phyloP scores from a whole-genome alignment of 2,329 filamentous ascomycete species.

The Berkeleyomyces basicola region DNA sequence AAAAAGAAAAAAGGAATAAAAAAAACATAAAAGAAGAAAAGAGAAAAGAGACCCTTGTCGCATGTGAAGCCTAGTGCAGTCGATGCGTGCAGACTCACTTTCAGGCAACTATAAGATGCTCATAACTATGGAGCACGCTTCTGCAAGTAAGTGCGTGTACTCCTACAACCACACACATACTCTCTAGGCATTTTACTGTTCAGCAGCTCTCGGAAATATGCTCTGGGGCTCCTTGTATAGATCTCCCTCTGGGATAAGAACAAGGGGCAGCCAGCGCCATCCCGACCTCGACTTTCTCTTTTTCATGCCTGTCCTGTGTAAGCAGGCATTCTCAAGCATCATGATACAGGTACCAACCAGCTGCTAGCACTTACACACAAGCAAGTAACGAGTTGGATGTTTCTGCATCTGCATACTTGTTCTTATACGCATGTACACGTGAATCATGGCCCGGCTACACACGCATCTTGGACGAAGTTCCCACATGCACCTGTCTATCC shows the following conservation, averaged over 20 bases:
- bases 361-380: too few relatives aligned
- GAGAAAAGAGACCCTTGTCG: not conserved
- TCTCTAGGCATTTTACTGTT: not conserved
- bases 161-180: too few relatives aligned
- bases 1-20: not conserved
- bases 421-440: not conserved
- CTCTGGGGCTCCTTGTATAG: not conserved
- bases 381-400: not conserved
- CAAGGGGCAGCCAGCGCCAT: not conserved
- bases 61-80: not conserved
- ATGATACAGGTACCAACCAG: not conserved
- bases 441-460: not conserved
- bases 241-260: not conserved
- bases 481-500: not conserved
- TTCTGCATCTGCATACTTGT: not conserved
- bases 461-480: not conserved
- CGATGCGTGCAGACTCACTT: too few relatives aligned
- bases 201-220: not conserved
- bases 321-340: not conserved
- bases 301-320: not conserved
- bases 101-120: too few relatives aligned
- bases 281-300: not conserved
- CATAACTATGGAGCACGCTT: too few relatives aligned
- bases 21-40: not conserved
- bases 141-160: too few relatives aligned